A percentile compares a stretch with the other conserved stretches of the same genome.
These are phyloP conservation scores for Coffea humblotiana DNA, from an alignment of 305 asterid species.

Conservation along the genomic window DNA sequence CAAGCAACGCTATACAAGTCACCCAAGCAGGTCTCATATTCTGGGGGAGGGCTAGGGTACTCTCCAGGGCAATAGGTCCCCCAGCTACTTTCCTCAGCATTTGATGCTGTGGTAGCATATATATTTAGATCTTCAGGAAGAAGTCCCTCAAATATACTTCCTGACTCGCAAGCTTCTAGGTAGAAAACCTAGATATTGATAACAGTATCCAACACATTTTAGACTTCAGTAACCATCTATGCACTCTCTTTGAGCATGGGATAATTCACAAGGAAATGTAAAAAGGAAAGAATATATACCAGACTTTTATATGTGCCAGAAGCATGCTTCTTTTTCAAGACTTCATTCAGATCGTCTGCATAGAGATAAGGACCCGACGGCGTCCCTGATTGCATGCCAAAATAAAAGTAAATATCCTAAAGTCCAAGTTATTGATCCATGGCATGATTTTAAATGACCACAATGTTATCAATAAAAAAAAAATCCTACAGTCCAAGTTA, in stretches of 20 bases:
- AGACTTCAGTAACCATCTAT: not conserved
- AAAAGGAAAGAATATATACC: conserved; percentile 44
- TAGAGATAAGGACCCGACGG: conserved; percentile 70
- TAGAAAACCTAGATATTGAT: conserved; percentile 62
- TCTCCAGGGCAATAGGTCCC: conserved; percentile 97
- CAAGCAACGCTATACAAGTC: conserved; percentile 93
- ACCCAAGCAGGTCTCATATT: conserved; percentile 85
- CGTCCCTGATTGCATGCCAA: conserved; percentile 59
- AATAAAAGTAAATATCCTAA: conserved; percentile 1
- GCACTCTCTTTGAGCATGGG: not conserved
- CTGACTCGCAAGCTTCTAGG: conserved; percentile 94
- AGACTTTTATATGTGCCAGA: conserved; percentile 82
- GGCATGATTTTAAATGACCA: not conserved
- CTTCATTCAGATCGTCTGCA: conserved; percentile 61
- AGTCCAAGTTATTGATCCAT: not conserved
- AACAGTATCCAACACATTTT: conserved; percentile 3
- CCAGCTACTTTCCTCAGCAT: conserved; percentile 90
- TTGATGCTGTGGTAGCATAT: conserved; percentile 92
- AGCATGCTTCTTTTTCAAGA: conserved; percentile 75
- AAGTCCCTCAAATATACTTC: conserved; percentile 95
- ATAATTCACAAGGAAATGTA: not conserved
- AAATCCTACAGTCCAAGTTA: no score
- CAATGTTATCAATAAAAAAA: no score
- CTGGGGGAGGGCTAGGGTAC: conserved; percentile 74
- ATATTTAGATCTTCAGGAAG: conserved; percentile 80